Evolutionary conservation across 768 basidiomycete species (phyloP).

Genomic region (Pleurotus djamor): DNA sequence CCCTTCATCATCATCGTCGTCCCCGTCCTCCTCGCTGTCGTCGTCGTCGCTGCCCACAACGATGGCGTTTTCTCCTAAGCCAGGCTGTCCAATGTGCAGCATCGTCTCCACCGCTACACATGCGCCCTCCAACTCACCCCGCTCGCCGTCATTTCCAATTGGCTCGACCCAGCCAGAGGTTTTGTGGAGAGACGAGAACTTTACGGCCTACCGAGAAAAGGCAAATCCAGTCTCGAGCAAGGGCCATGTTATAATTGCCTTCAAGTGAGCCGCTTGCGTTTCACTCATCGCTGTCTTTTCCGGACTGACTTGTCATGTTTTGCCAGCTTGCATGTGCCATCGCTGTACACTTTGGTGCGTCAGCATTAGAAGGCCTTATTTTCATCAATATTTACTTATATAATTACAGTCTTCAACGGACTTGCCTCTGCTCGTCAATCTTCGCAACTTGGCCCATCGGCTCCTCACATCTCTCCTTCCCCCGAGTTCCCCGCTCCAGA

Average conservation of each 20-base stretch:
- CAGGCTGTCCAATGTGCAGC: slow-evolving; percentile 77
- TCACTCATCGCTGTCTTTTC: background rate
- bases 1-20: slow-evolving; percentile 1
- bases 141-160: slow-evolving; percentile 42
- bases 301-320: slow-evolving; percentile 11
- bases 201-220: slow-evolving; percentile 72
- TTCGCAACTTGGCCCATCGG: slow-evolving; percentile 56
- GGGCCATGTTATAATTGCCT: slow-evolving; percentile 69
- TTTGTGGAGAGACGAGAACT: slow-evolving; percentile 76
- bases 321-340: slow-evolving; percentile 72
- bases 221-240: slow-evolving; percentile 69
- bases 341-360: slow-evolving; percentile 69
- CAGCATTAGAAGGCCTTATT: background rate
- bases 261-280: slow-evolving; percentile 55
- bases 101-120: slow-evolving; percentile 59
- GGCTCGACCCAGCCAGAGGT: slow-evolving; percentile 54
- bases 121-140: slow-evolving; percentile 39
- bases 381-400: slow-evolving; percentile 3
- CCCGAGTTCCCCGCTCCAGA: slow-evolving; percentile 31
- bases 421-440: slow-evolving; percentile 64
- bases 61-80: slow-evolving; percentile 59
- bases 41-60: background rate
- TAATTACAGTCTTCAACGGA: slow-evolving; percentile 64
- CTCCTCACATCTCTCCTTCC: slow-evolving; percentile 49
- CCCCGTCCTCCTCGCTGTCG: slow-evolving; percentile 11